Conservation (phyloP, 2,329 filamentous ascomycete species). For the Trichoderma oligosporum region DNA sequence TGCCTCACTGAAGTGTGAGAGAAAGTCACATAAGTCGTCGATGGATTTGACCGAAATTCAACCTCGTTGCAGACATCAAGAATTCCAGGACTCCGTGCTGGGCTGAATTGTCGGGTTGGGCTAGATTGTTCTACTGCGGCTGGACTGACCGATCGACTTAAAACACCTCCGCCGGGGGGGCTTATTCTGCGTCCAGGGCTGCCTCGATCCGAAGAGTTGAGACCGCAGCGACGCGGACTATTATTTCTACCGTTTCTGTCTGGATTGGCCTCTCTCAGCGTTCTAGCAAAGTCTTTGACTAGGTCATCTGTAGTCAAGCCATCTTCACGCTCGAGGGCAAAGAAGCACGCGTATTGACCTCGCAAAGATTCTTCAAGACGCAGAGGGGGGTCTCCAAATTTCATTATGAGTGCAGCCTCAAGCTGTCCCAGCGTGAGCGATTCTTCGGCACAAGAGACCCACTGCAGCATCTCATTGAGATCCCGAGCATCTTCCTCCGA, state of each 20-base stretch:
- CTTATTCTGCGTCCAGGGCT: constrained; percentile 20
- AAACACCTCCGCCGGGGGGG: constrained; percentile 8
- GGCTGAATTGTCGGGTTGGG: constrained; percentile 26
- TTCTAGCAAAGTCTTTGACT: constrained; percentile 36
- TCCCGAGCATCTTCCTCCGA: constrained; percentile 39
- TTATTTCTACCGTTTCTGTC: constrained; percentile 20
- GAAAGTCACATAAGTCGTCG: constrained; percentile 38
- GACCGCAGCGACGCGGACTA: constrained; percentile 5
- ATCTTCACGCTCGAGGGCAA: constrained; percentile 43
- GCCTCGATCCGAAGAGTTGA: constrained; percentile 18
- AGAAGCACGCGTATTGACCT: constrained; percentile 45
- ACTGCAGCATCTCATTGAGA: constrained; percentile 45
- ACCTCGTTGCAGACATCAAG: constrained; percentile 33
- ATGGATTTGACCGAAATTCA: constrained; percentile 42
- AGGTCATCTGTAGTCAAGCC: constrained; percentile 42
- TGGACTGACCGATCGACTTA: constrained; percentile 26
- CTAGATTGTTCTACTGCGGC: constrained; percentile 14
- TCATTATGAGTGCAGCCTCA: constrained; percentile 42
- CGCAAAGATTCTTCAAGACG: constrained; percentile 42
- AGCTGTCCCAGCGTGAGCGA: constrained; percentile 43
- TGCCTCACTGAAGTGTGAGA: constrained; percentile 40
- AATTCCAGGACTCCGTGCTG: constrained; percentile 31
- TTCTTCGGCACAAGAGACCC: constrained; percentile 44
- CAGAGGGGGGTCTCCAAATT: constrained; percentile 40
- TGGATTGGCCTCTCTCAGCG: constrained; percentile 27